Evolutionary conservation across 805 yeast species (phyloP), one percentile per base, ranked within the genome.

Genomic region (Nakazawaea siamensis): DNA sequence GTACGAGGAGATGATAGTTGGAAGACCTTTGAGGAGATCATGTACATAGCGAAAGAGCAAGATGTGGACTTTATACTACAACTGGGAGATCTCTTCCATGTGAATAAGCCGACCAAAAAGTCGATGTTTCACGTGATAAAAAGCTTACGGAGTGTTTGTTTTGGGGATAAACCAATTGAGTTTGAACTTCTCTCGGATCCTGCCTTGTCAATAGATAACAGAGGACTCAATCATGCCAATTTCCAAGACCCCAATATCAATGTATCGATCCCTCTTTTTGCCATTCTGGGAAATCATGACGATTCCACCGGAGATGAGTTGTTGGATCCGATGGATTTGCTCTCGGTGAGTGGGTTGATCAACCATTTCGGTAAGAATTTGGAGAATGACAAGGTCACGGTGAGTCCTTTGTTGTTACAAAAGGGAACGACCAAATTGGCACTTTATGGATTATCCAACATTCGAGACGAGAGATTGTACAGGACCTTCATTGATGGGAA

Each of bases 271-370:
- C 98, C 98, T 0, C 71, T 92, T 7, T 86, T 92, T 63, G 90
- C 88, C 5, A 90, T 92, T 4, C 76, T 90, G 30, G 98, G 98
- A 2, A 92, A 92, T 49, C 98, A 92, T 54, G 98, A 92, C 56
- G 97, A 92, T 57, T 85, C 95, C 3, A 83, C 95, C 0, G 97
- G 97, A 1, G 83, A 76, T 35, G 79, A 80, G 16, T 58, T 84
- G 35, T 60, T 92, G 11, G 77, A 88, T 36, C 95, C 98, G 0
- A 64, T 92, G 64, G 98, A 92, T 55, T 59, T 92, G 3, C 59
- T 92, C 10, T 72, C 84, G 14, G 84, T 82, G 5, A 62, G 85
- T 2, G 97, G 97, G 0, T 59, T 88, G 36, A 58, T 92, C 19
- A 92, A 92, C 54, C 94, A 87, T 58, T 87, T 86, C 55, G 98